These are phyloP conservation scores for Epichloe baconii DNA, from an alignment of 2,329 filamentous ascomycete genomes.

Conservation along the genomic window DNA sequence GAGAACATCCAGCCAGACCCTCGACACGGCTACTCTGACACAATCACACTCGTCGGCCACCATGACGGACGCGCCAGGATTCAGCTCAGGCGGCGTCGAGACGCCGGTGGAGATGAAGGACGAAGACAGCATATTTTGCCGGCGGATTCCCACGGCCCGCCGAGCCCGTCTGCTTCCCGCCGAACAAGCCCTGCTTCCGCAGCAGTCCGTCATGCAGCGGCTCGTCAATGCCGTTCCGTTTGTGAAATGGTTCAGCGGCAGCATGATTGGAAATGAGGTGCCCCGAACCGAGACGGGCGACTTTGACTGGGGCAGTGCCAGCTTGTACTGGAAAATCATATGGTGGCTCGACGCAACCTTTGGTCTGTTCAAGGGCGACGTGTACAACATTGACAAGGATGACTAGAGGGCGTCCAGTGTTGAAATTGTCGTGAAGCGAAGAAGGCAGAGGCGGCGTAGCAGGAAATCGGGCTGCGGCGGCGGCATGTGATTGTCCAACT, in stretches of 20 bases:
- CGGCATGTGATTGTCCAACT: neutral
- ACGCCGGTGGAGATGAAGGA: constrained; percentile 16
- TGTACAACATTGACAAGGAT: constrained; percentile 44
- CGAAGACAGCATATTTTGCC: constrained; percentile 36
- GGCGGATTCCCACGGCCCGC: constrained; percentile 53
- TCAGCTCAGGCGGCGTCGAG: constrained; percentile 11
- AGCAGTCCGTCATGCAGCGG: constrained; percentile 51
- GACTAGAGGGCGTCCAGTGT: constrained; percentile 24
- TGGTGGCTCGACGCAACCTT: constrained; percentile 49
- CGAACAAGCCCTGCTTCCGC: constrained; percentile 57
- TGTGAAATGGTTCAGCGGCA: constrained; percentile 57
- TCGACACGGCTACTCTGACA: constrained; percentile 42
- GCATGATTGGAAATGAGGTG: constrained; percentile 63
- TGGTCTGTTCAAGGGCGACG: constrained; percentile 44
- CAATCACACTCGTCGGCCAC: constrained; percentile 30
- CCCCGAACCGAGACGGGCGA: constrained; percentile 59
- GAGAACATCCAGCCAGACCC: constrained; percentile 39
- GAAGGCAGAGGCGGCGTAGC: neutral
- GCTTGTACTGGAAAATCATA: constrained; percentile 54
- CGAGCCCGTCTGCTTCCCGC: constrained; percentile 52
- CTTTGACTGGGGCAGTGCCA: constrained; percentile 62
- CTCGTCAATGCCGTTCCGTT: constrained; percentile 54
- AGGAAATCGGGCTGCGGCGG: neutral
- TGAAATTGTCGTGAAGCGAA: neutral
- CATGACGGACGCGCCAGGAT: constrained; percentile 21